Base-by-base conservation (phyloP, 257 asterid species). In the Coffea eugenioides region DNA sequence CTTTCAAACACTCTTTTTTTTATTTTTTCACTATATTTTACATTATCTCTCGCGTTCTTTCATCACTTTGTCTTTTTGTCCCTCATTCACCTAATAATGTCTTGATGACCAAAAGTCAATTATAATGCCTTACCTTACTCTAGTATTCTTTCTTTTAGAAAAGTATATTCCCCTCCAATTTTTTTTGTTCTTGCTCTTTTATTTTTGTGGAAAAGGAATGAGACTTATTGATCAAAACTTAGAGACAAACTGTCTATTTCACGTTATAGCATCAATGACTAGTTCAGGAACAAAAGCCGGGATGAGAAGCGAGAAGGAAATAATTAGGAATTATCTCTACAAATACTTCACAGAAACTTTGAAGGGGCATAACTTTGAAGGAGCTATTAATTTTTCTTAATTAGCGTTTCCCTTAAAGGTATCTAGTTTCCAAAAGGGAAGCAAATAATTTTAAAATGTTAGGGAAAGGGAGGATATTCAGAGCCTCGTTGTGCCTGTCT, bases 1-100 rank as follows among this genome's bases (percentile, higher is more conserved):
- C 75, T 59, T 77, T 74, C 74, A 76, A 70, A 68, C 81, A 76
- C 41, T 59, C 25, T 14, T 48, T 20, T 31, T 31, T 59, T 41
- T 8, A 21, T 8, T 49, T 34, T 67, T 31, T 39, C 23, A 15
- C 10, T 6, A 14, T 13, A 23, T 41, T 49, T 62, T 61, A 61
- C 20, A 41, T 45, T 66, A 23, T 54, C 48, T 25, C 15, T n/a
- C 34, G n/a, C 21, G 8, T 1, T 25, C 11, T 5, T 45, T 12
- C 45, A 11, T 7, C 2, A 31, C 12, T 72, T 41, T 71, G 12
- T 71, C 61, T 16, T 1, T 74, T 41, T 20, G 12, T 27, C 7
- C 39, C 49, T 14, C 16, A 0, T 25, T 39, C 36, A 10, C 39
- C 3, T 31, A 27, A 27, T 27, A 14, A 5, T 15, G 6, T 20